Evolutionary conservation across 768 basidiomycete species (phyloP).

Genomic region (Pleurotus pulmonarius): DNA sequence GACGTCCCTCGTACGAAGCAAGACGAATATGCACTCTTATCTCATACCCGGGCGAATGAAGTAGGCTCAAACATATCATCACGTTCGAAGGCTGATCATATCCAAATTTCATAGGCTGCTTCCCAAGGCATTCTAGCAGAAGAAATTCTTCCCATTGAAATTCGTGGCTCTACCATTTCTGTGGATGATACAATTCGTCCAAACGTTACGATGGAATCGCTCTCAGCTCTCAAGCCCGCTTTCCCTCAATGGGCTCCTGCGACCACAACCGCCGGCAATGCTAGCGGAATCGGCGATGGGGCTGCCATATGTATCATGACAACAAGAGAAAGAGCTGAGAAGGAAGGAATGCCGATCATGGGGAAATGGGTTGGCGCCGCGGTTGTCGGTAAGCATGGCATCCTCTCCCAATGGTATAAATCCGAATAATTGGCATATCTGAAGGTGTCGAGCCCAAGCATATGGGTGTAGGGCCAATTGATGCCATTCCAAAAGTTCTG

Average conservation of each 20-base stretch:
- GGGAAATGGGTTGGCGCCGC: conserved; percentile 80
- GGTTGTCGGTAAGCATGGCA: conserved; percentile 59
- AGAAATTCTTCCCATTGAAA: conserved; percentile 86
- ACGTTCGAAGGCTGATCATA: no score
- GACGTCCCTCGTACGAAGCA: conserved; percentile 77
- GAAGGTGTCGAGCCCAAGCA: conserved; percentile 71
- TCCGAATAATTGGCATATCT: neutral
- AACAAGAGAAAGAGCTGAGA: conserved; percentile 71
- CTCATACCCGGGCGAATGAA: conserved; percentile 75
- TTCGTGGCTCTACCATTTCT: conserved; percentile 62
- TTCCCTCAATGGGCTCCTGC: conserved; percentile 78
- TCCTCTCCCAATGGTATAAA: neutral
- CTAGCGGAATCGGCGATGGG: conserved; percentile 90
- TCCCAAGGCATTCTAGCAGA: conserved; percentile 70
- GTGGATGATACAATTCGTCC: conserved; percentile 86
- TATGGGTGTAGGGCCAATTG: conserved; percentile 77
- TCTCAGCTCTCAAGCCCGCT: conserved; percentile 78
- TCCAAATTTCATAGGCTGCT: conserved; percentile 43
- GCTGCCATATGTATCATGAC: conserved; percentile 83
- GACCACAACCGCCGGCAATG: conserved; percentile 80
- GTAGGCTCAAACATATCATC: conserved; percentile 24
- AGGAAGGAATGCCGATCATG: conserved; percentile 72
- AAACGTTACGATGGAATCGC: conserved; percentile 75
- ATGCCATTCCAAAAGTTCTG: conserved; percentile 68
- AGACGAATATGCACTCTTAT: conserved; percentile 86